Percentiles rank a stretch among this genome's conserved stretches.
Conservation (phyloP, 225 moss, liverwort and hornwort species). For the Physcomitrellopsis africana region DNA sequence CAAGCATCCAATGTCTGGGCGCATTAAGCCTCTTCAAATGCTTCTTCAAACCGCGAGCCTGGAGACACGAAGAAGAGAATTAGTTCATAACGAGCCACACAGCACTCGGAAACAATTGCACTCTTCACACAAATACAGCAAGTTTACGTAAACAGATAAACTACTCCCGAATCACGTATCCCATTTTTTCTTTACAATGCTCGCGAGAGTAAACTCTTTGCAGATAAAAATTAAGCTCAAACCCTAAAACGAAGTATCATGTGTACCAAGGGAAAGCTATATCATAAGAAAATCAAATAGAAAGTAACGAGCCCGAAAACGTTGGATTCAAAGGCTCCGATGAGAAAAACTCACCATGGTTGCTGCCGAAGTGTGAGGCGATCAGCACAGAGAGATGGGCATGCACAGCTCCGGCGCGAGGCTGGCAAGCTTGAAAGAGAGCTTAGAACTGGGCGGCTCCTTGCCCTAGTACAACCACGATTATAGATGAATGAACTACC, state of each 20-base stretch:
- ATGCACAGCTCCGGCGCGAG: slow-evolving; percentile 40
- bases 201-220: neutral
- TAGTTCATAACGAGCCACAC: too few relatives aligned
- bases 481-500: neutral
- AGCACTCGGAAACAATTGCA: too few relatives aligned
- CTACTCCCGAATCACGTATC: neutral
- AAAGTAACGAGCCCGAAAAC: accelerated
- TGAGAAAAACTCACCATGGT: slow-evolving; percentile 35
- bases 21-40: slow-evolving; percentile 98
- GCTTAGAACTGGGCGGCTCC: neutral
- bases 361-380: slow-evolving; percentile 27
- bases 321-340: accelerated
- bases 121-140: too few relatives aligned
- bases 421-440: slow-evolving; percentile 54
- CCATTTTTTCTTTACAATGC: too few relatives aligned
- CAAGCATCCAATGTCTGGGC: slow-evolving; percentile 93
- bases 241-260: slow-evolving; percentile 26
- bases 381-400: slow-evolving; percentile 29
- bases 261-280: too few relatives aligned
- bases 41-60: slow-evolving; percentile 96
- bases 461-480: slow-evolving; percentile 38
- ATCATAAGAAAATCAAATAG: accelerated
- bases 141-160: too few relatives aligned
- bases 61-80: neutral
- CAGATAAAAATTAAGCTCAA: neutral